Base-by-base conservation (phyloP, 2,329 filamentous ascomycete genomes). In the Aspergillus oerlinghausenensis region DNA sequence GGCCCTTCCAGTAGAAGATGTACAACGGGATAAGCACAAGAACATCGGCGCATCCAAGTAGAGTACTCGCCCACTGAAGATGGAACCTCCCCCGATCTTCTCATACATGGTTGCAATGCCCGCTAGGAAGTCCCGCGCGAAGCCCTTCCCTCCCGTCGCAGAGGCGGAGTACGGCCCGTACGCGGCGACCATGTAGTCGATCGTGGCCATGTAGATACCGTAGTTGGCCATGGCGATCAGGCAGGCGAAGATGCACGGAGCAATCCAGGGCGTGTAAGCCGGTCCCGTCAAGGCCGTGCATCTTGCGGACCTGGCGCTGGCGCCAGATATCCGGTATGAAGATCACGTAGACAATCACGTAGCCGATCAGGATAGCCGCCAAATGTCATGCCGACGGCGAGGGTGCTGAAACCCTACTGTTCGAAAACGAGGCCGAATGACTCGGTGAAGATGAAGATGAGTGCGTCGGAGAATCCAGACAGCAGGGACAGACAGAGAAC, bases 401-500 rank as follows among this genome's bases (percentile, higher is more conserved):
- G 69, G 14, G 74, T 75, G 42, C 75, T 72, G 68, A 88, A 88
- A 25, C 76, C 64, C 82, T 83, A 88, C 60, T 86, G 79, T 43
- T 77, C 69, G 60, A 85, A 85, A 4, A 88, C 84, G 0, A 83
- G 76, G 2, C 74, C 70, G 58, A 86, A 86, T 0, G 82, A 84
- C 65, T 88, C 82, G 40, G 88, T 79, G 69, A 86, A 86, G 73
- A 84, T 86, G 73, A 87, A 88, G 65, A 88, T 86, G 47, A 88
- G 75, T 0, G 84, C 83, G 60, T 88, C 85, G 56, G 79, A 82
- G 75, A 88, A 87, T 26, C 85, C 85, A 52, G 79, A 83, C 25
- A 88, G 76, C 3, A 87, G 73, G 8, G 84, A 87, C 1, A 88
- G 73, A 47, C 74, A 80, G 45, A 82, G 73, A 5, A 88, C 85